These are phyloP conservation scores for Cyberlindnera saturnus DNA, from an alignment of 805 yeast genomes.

Conservation along the genomic window DNA sequence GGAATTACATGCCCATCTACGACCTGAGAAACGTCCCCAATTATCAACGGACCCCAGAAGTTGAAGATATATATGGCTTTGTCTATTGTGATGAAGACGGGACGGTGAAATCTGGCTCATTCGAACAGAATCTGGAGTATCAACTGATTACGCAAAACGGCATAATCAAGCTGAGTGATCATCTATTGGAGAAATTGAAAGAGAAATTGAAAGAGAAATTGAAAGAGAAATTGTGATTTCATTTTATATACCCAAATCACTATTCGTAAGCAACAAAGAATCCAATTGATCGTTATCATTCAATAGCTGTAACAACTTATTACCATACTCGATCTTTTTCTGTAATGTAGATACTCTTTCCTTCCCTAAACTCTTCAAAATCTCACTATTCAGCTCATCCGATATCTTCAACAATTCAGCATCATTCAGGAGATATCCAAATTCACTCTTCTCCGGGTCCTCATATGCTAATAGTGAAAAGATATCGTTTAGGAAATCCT, in stretches of 20 bases:
- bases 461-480: slow-evolving; percentile 48
- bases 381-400: slow-evolving; percentile 38
- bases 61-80: slow-evolving; percentile 67
- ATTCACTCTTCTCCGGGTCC: slow-evolving; percentile 36
- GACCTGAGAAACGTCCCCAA: slow-evolving; percentile 62
- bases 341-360: slow-evolving; percentile 38
- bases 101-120: slow-evolving; percentile 46
- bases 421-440: slow-evolving; percentile 31
- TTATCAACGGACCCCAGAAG: slow-evolving; percentile 61
- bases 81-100: slow-evolving; percentile 53
- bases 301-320: slow-evolving; percentile 29
- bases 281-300: slow-evolving; percentile 27
- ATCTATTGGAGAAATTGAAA: slow-evolving; percentile 25
- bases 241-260: slow-evolving; percentile 31
- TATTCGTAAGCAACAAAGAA: slow-evolving; percentile 35
- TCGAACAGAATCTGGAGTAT: slow-evolving; percentile 55
- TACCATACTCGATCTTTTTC: slow-evolving; percentile 35
- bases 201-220: neutral
- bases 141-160: slow-evolving; percentile 44
- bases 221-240: neutral
- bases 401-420: slow-evolving; percentile 33
- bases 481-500: slow-evolving; percentile 35
- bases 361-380: slow-evolving; percentile 37
- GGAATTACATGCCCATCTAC: slow-evolving; percentile 59
- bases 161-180: slow-evolving; percentile 46